phyloP scores from a whole-genome alignment of 345 rosid genomes.

The Brassica juncea region DNA sequence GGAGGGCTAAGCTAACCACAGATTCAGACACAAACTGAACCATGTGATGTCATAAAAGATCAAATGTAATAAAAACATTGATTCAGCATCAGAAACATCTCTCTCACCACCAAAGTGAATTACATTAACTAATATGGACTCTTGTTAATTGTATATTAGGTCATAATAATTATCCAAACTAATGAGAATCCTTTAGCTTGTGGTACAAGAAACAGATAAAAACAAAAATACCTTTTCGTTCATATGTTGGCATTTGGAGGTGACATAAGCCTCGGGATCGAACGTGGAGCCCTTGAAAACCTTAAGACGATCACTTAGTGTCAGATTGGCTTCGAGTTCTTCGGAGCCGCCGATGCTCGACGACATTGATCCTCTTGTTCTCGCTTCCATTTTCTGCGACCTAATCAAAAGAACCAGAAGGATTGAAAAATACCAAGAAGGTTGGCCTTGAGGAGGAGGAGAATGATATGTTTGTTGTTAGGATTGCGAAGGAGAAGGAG shows the following conservation, averaged over 20 bases:
- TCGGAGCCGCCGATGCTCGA: slow-evolving; percentile 63
- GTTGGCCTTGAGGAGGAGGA: background rate
- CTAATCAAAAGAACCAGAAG: background rate
- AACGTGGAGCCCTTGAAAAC: slow-evolving; percentile 69
- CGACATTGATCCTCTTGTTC: slow-evolving; percentile 42
- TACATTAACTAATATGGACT: background rate
- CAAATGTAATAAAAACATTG: background rate
- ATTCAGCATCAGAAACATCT: background rate
- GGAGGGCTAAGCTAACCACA: background rate
- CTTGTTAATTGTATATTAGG: background rate
- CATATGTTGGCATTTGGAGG: slow-evolving; percentile 75
- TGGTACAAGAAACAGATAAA: background rate
- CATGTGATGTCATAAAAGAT: background rate
- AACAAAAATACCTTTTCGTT: slow-evolving; percentile 65
- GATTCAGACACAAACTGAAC: background rate
- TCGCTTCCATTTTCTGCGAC: slow-evolving; percentile 21
- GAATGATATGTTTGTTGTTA: background rate
- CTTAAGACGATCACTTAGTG: slow-evolving; percentile 80
- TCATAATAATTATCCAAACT: background rate
- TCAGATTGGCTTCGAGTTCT: slow-evolving; percentile 61
- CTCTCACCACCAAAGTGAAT: background rate
- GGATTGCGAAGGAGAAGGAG: slow-evolving; percentile 15
- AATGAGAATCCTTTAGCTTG: background rate
- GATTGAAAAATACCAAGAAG: background rate
- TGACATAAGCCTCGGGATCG: slow-evolving; percentile 65